Base-by-base conservation (phyloP, 2,329 filamentous ascomycete species). In the Aspergillus sojae region DNA sequence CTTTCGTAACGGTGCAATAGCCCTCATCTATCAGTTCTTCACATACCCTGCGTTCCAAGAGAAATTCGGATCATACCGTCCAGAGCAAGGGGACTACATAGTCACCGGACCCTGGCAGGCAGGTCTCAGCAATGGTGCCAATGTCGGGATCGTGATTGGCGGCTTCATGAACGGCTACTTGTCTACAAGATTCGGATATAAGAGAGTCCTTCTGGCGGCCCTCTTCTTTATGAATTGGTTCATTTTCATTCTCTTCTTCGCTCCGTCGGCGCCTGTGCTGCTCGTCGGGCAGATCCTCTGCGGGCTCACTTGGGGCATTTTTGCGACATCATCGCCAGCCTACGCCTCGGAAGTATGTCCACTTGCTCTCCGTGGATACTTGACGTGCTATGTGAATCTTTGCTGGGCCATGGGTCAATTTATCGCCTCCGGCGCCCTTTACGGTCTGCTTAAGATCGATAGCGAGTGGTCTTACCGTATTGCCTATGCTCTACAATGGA, bases 241-340 rank as follows among this genome's bases (percentile, higher is more conserved):
- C 65, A 79, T 85, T 68, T 85, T 84, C 67, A 75, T 85, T 62
- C 75, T 78, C 36, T 82, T 85, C 74, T 85, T 85, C 58, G 81
- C 83, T 0, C 77, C 77, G 9, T 81, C 75, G 26, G 75, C 82
- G 7, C 71, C 78, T 32, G 75, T 81, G 16, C 72, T 84, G 39
- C 71, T 84, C 2, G 75, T 81, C 6, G 82, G 81, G 5, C 77
- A 83, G 60, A 74, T 85, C 63, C 70, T 86, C 12, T 84, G 81
- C 61, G 78, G 79, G 34, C 67, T 81, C n/a, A 75, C 78, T 1
- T 76, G 75, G 75, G 75, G 75, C 45, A 70, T 76, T 7, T 76
- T 75, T 41, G 70, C 71, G 3, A 73, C 71, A 21, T 63, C 71
- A 14, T 70, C 70, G 10, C 63, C 71, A 63, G 70, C 72, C 1